phyloP scores from a whole-genome alignment of 2,329 filamentous ascomycete species.

The Pseudocercospora cruenta region DNA sequence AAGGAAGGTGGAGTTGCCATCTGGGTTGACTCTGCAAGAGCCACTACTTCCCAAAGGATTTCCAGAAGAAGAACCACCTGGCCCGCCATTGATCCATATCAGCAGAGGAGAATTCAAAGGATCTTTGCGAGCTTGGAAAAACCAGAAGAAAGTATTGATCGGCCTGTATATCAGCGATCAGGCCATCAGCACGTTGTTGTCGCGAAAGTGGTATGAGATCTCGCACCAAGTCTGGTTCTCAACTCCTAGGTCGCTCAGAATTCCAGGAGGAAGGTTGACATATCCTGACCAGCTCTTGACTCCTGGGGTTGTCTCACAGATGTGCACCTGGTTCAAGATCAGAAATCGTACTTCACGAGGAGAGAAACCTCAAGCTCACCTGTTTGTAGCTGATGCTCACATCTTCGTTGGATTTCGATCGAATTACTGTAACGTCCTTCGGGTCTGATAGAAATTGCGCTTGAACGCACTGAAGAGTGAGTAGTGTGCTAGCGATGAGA shows the following conservation, averaged over 20 bases:
- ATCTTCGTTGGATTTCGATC: conserved; percentile 13
- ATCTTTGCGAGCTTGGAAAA: conserved; percentile 54
- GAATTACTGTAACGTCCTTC: conserved; percentile 13
- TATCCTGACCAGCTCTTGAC: conserved; percentile 64
- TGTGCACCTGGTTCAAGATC: conserved; percentile 20
- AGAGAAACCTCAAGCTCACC: neutral
- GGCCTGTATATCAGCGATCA: neutral
- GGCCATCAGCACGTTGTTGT: neutral
- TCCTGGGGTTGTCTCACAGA: conserved; percentile 61
- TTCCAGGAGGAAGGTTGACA: conserved; percentile 51
- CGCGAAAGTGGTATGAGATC: neutral
- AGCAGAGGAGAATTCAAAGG: conserved; percentile 52
- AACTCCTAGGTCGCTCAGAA: conserved; percentile 7
- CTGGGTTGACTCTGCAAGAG: conserved; percentile 58
- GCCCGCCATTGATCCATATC: conserved; percentile 64
- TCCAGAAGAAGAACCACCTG: conserved; percentile 55
- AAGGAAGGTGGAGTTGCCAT: conserved; percentile 53
- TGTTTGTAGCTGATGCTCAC: conserved; percentile 27
- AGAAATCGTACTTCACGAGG: no score
- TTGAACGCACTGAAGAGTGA: neutral
- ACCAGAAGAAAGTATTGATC: conserved; percentile 36
- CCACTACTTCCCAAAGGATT: conserved; percentile 54
- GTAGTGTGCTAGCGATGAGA: neutral
- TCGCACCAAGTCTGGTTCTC: neutral
- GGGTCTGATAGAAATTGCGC: conserved; percentile 22